Evolutionary conservation across 768 basidiomycete genomes (phyloP).

Genomic region (Dentipellis sp.): DNA sequence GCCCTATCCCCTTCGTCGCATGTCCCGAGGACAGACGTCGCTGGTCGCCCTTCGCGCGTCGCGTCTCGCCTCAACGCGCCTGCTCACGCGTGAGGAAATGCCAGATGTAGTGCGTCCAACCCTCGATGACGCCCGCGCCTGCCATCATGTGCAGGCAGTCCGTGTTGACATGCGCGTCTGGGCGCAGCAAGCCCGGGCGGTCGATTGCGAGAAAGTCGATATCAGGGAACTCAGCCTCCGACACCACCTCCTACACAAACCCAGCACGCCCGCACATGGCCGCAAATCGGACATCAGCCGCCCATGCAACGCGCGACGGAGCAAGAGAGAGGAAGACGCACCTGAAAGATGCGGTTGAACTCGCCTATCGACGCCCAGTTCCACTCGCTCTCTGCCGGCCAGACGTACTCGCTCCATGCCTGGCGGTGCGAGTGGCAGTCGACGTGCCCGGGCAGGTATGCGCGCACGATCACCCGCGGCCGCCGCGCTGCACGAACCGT

Average conservation of each 20-base stretch:
- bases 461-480: slow-evolving; percentile 42
- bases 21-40: too few species aligned
- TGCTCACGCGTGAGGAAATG: slow-evolving; percentile 26
- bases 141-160: slow-evolving; percentile 40
- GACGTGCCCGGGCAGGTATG: slow-evolving; percentile 60
- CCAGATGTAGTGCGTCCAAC: slow-evolving; percentile 45
- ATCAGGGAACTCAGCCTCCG: slow-evolving; percentile 34
- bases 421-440: slow-evolving; percentile 39
- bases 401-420: slow-evolving; percentile 37
- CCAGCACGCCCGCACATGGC: too few species aligned
- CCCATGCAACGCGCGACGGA: not conserved
- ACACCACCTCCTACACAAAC: slow-evolving; percentile 29
- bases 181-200: slow-evolving; percentile 48
- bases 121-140: slow-evolving; percentile 39
- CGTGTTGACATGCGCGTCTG: slow-evolving; percentile 45
- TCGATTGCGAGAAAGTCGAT: slow-evolving; percentile 55
- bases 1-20: too few species aligned
- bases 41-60: too few species aligned
- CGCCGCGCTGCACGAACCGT: slow-evolving; percentile 13
- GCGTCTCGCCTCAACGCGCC: not conserved
- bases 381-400: slow-evolving; percentile 40
- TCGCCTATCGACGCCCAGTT: slow-evolving; percentile 57
- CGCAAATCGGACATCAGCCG: too few species aligned
- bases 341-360: slow-evolving; percentile 53
- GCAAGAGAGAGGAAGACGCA: slow-evolving; percentile 17